Evolutionary conservation across 371 early-diverging fungal species (phyloP), one percentile per base, ranked within the genome.

Genomic region (Batkoa obscura): DNA sequence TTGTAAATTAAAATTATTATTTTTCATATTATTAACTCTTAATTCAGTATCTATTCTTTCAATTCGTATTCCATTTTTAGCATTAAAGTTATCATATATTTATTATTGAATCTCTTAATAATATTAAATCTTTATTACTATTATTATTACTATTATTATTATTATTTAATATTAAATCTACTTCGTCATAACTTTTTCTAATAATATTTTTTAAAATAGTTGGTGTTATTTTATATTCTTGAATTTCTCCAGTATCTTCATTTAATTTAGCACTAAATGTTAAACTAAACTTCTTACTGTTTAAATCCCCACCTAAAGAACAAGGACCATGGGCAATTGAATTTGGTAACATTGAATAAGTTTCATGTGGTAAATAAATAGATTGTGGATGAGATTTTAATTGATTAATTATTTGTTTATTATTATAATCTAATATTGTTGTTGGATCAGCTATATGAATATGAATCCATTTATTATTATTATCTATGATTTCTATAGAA

Each of bases 361-460:
- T 73, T 0, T 70, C 51, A 56, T 90, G 88, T 1, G 90, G 85
- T n/a, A 87, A 68, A 66, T 94, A 96, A 5, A 85, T 62, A 0
- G 87, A 43, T 80, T 48, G 79, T 74, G 12, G 72, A 69, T n/a
- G 75, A 79, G 0, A 78, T 73, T 1, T 67, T 59, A 42, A 79
- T 71, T n/a, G 80, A 39, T 0, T 73, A 58, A 0, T 83, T 64
- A 46, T 77, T 50, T 30, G 62, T 63, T 47, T 86, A 79, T 10
- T 58, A 57, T 0, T 86, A 85, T 23, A 23, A 9, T 79, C 79
- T 9, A 96, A 72, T 49, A 76, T 71, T 0, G 85, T 76, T 0
- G 95, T 86, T 1, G 97, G 97, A 60, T 94, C 94, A 3, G 97
- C 95, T 56, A 96, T 79, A 60, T 96, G 95, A 0, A 93, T 72